Conservation (phyloP, 2,329 filamentous ascomycete genomes). For the Fonsecaea multimorphosa region DNA sequence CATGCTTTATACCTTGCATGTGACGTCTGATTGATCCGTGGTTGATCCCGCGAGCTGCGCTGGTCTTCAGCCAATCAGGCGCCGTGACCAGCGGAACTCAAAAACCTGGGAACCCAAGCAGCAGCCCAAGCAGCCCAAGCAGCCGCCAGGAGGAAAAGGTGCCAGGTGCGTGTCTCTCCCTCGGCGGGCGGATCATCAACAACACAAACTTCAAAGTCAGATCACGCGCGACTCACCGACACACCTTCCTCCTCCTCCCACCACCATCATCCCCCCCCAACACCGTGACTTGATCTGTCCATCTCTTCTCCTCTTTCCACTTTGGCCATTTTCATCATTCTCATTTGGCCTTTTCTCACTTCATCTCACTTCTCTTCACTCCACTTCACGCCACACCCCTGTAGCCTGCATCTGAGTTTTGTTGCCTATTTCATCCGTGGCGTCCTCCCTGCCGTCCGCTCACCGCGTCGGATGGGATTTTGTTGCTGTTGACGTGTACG, state of each 20-base stretch:
- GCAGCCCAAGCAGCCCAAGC: too few species aligned
- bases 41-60: conserved; percentile 29
- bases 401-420: background rate
- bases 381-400: background rate
- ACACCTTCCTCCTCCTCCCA: background rate
- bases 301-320: conserved; percentile 16
- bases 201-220: conserved; percentile 6
- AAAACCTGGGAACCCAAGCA: background rate
- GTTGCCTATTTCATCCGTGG: background rate
- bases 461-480: background rate
- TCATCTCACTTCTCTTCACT: conserved; percentile 24
- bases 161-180: too few species aligned
- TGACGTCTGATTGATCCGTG: conserved; percentile 33
- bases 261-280: background rate
- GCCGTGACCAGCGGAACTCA: conserved; percentile 3
- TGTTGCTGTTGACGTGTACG: background rate
- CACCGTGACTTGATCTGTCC: background rate
- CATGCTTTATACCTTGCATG: conserved; percentile 42
- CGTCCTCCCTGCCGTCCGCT: background rate
- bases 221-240: conserved; percentile 23
- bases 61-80: conserved; percentile 33
- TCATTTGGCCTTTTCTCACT: conserved; percentile 25
- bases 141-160: too few species aligned
- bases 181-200: background rate
- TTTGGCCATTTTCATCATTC: conserved; percentile 6